phyloP scores from a whole-genome alignment of 2,329 filamentous ascomycete species.

The Clarireedia sp. region DNA sequence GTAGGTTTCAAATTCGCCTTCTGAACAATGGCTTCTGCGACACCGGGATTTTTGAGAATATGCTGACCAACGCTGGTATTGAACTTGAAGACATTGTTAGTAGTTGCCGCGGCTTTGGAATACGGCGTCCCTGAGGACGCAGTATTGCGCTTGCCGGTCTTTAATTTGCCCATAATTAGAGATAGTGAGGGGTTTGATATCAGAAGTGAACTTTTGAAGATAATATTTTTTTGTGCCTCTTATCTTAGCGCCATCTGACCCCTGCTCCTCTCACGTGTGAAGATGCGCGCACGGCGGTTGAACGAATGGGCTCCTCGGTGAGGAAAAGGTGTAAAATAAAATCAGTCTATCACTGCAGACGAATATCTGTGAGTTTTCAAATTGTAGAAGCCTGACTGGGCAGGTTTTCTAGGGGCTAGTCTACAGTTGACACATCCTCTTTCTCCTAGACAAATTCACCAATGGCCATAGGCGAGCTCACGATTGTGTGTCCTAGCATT shows the following conservation, averaged over 20 bases:
- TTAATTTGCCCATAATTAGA: slow-evolving; percentile 28
- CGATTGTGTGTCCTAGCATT: too few species aligned
- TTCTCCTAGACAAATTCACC: not conserved
- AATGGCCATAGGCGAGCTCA: not conserved
- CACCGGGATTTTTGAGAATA: slow-evolving; percentile 85
- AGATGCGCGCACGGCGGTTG: not conserved
- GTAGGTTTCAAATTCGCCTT: slow-evolving; percentile 89
- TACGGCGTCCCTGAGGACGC: slow-evolving; percentile 26
- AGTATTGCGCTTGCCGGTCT: slow-evolving; percentile 28
- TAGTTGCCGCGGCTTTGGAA: slow-evolving; percentile 24
- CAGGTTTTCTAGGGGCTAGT: too few species aligned
- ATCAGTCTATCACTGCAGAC: too few species aligned
- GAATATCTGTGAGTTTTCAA: too few species aligned
- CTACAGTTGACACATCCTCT: not conserved
- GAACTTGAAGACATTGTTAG: slow-evolving; percentile 92
- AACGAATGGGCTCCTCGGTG: not conserved
- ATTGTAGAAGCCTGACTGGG: too few species aligned
- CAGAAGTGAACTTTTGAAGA: not conserved
- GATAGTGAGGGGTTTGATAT: not conserved
- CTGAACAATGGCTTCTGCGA: slow-evolving; percentile 72
- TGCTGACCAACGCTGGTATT: slow-evolving; percentile 55
- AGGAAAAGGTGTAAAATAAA: too few species aligned
- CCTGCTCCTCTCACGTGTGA: slow-evolving; percentile 2
- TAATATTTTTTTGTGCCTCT: not conserved
- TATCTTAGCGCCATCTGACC: not conserved